Conservation (phyloP, 2,329 filamentous ascomycete species). For the Penicillium occitanis region DNA sequence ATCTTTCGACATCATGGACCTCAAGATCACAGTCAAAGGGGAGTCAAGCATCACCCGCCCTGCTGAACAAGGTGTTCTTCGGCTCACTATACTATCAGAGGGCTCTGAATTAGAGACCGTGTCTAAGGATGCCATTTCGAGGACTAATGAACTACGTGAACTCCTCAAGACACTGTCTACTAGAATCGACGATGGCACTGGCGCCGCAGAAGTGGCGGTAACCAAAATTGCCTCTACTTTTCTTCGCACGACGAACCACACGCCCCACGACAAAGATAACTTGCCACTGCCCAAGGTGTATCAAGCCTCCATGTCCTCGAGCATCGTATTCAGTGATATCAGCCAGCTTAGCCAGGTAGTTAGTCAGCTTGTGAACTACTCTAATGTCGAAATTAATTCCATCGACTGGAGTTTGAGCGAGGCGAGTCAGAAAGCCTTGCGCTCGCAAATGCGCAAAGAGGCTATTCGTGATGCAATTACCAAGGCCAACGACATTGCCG, state of each 20-base stretch:
- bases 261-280: background rate
- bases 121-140: background rate
- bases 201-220: background rate
- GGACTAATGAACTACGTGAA: background rate
- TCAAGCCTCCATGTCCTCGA: conserved; percentile 2
- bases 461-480: background rate
- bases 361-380: background rate
- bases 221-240: conserved; percentile 5
- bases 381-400: conserved; percentile 2
- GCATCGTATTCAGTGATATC: conserved; percentile 3
- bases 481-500: conserved; percentile 1
- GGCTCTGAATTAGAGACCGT: conserved; percentile 1
- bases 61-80: background rate
- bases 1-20: background rate
- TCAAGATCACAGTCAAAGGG: conserved; percentile 1
- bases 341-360: background rate
- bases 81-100: conserved; percentile 2
- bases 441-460: background rate
- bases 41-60: background rate
- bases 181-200: background rate
- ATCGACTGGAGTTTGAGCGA: conserved; percentile 3
- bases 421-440: background rate
- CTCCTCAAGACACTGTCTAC: background rate
- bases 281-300: background rate
- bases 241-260: conserved; percentile 3